Evolutionary conservation across 345 rosid species (phyloP).

Genomic region (Melastoma malabathricum): DNA sequence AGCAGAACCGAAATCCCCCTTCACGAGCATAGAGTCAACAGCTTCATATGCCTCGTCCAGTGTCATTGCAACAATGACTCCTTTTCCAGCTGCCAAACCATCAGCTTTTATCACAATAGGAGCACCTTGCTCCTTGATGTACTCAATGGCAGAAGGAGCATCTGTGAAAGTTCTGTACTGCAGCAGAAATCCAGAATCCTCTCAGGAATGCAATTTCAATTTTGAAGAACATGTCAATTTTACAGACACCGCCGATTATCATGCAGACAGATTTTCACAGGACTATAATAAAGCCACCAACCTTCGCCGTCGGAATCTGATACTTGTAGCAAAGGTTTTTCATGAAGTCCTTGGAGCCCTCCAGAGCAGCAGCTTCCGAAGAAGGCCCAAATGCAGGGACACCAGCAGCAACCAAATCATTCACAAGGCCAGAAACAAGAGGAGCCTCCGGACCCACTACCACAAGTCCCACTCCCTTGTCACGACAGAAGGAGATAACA

Average conservation of each 20-base stretch:
- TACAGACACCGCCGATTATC: not conserved
- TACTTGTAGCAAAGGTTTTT: conserved; percentile 79
- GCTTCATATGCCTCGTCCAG: conserved; percentile 79
- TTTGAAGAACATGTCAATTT: conserved; percentile 1
- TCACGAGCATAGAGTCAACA: conserved; percentile 76
- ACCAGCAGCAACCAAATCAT: conserved; percentile 51
- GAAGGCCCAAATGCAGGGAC: conserved; percentile 90
- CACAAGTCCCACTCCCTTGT: conserved; percentile 57
- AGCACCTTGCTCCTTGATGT: conserved; percentile 62
- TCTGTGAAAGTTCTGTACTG: conserved; percentile 61
- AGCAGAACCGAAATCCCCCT: conserved; percentile 75
- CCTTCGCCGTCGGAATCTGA: conserved; percentile 92
- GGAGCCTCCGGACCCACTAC: conserved; percentile 96
- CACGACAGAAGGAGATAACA: conserved; percentile 56
- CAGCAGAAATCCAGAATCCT: conserved; percentile 10
- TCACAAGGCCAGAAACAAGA: conserved; percentile 78
- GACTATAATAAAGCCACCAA: conserved; percentile 11
- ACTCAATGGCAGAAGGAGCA: conserved; percentile 54
- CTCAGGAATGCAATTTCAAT: not conserved
- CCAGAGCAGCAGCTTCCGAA: conserved; percentile 89
- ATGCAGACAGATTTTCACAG: not conserved
- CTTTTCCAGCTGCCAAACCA: conserved; percentile 97
- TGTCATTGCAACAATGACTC: conserved; percentile 71
- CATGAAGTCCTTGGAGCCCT: conserved; percentile 96
- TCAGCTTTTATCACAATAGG: conserved; percentile 89